Evolutionary conservation across 2,329 filamentous ascomycete species (phyloP).

Genomic region (Epichloe brachyelytri): DNA sequence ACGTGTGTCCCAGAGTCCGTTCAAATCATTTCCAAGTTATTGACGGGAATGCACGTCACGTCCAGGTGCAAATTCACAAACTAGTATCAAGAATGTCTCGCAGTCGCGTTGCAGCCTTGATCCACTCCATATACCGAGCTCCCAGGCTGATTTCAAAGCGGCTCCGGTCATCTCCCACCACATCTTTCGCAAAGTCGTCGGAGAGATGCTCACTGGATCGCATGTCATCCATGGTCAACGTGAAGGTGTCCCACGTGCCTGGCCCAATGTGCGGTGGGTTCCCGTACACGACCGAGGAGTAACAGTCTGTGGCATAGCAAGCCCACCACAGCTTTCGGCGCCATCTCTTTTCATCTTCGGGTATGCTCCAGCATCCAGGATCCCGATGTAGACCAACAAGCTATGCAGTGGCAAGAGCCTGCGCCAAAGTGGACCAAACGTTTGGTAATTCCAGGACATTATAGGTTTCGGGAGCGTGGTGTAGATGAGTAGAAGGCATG

Average conservation of each 20-base stretch:
- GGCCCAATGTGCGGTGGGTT: conserved; percentile 30
- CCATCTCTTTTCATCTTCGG: too few relatives aligned
- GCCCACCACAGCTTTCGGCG: too few relatives aligned
- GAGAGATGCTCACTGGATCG: conserved; percentile 27
- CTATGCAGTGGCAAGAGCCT: too few relatives aligned
- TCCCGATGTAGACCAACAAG: too few relatives aligned
- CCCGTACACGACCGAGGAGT: conserved; percentile 32
- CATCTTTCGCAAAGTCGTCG: conserved; percentile 14
- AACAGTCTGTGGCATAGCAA: conserved; percentile 26
- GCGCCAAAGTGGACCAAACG: too few relatives aligned
- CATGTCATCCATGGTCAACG: conserved; percentile 27
- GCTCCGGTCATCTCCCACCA: conserved; percentile 20
- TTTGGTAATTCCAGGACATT: too few relatives aligned
- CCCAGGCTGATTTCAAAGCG: conserved; percentile 20
- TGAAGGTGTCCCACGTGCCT: conserved; percentile 26
- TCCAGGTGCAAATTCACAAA: conserved; percentile 14
- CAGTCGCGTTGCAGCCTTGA: conserved; percentile 18
- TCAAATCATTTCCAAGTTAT: neutral
- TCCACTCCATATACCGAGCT: conserved; percentile 23
- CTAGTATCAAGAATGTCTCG: conserved; percentile 21
- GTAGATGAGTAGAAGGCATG: too few relatives aligned
- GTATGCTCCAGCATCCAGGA: too few relatives aligned
- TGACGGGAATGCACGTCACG: too few relatives aligned
- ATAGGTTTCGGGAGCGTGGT: too few relatives aligned
- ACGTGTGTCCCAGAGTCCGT: neutral